Percentiles rank a stretch among this genome's conserved stretches.
Conservation (phyloP, 2,329 filamentous ascomycete species). For the Cercospora nicotianae region DNA sequence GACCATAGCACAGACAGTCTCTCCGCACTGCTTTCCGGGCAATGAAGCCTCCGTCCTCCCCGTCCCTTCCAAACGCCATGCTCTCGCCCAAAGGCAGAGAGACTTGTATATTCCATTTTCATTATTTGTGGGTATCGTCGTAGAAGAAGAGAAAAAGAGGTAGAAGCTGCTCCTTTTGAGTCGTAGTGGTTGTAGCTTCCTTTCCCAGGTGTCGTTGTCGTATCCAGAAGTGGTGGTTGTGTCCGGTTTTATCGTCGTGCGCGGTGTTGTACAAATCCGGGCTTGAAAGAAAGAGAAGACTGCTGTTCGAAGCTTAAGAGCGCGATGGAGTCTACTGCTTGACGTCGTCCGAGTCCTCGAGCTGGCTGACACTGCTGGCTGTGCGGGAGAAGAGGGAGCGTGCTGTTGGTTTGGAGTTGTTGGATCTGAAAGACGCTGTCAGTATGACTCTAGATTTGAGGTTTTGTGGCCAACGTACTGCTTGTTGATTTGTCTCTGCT, state of each 20-base stretch:
- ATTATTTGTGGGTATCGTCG: not conserved
- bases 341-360: slow-evolving; percentile 26
- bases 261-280: not conserved
- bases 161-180: not conserved
- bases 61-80: slow-evolving; percentile 9
- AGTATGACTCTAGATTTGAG: too few relatives aligned
- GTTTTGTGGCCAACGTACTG: too few relatives aligned
- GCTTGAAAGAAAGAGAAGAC: not conserved
- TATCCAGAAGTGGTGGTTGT: not conserved
- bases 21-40: not conserved
- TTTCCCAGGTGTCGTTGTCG: slow-evolving; percentile 10
- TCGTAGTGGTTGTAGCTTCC: not conserved
- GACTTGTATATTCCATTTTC: not conserved
- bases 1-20: not conserved
- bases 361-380: slow-evolving; percentile 22
- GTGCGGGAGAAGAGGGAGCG: slow-evolving; percentile 30
- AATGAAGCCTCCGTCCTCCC: too few relatives aligned
- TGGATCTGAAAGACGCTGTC: slow-evolving; percentile 1
- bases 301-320: not conserved
- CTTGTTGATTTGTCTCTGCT: slow-evolving; percentile 78
- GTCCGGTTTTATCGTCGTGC: not conserved
- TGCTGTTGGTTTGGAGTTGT: slow-evolving; percentile 27
- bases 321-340: slow-evolving; percentile 11
- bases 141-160: not conserved
- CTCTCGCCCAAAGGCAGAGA: not conserved